phyloP scores from a whole-genome alignment of 73 alveolate genomes.

The Urostyla sp. region DNA sequence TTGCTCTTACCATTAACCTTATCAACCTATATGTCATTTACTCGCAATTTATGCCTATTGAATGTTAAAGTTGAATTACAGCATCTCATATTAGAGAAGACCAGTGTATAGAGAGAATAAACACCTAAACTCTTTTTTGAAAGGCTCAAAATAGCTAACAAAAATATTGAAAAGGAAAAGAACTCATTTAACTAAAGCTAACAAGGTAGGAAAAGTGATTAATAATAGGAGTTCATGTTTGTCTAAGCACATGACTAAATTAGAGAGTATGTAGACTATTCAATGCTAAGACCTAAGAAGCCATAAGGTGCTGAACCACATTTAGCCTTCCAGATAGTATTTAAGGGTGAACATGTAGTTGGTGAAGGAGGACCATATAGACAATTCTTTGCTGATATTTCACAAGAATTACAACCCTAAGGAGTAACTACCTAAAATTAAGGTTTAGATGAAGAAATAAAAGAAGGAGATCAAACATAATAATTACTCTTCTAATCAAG shows the following conservation, averaged over 20 bases:
- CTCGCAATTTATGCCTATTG: constrained; percentile 74
- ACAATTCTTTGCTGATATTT: constrained; percentile 97
- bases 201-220: constrained; percentile 3
- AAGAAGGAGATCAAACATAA: constrained; percentile 20
- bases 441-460: background rate
- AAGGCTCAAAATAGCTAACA: constrained; percentile 79
- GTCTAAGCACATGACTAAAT: constrained; percentile 89
- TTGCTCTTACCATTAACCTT: constrained; percentile 40
- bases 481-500: no score
- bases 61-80: constrained; percentile 84
- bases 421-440: no score
- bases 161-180: constrained; percentile 37
- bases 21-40: constrained; percentile 53
- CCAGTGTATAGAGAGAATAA: constrained; percentile 84
- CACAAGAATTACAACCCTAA: constrained; percentile 89
- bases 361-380: constrained; percentile 99
- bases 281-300: constrained; percentile 84
- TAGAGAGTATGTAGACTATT: constrained; percentile 75
- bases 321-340: constrained; percentile 92
- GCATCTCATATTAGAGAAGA: constrained; percentile 79
- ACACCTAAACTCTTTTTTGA: constrained; percentile 86
- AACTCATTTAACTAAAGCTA: background rate
- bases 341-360: constrained; percentile 97
- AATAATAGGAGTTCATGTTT: constrained; percentile 66
- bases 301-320: constrained; percentile 97